Base-by-base conservation (phyloP, 2,329 filamentous ascomycete genomes). In the Sphaerulina vaccinii region DNA sequence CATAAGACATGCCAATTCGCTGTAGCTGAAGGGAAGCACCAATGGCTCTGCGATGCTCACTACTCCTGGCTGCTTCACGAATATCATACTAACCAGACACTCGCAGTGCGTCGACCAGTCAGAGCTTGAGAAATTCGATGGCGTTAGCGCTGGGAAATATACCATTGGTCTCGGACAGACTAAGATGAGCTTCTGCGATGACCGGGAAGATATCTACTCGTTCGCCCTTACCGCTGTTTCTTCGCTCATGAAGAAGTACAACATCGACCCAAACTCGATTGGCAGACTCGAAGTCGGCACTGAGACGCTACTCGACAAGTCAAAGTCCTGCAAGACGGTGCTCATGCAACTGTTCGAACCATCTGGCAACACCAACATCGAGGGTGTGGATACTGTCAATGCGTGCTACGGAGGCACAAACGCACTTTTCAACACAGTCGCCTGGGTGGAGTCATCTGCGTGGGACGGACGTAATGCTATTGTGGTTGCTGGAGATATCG, bases 131-230 rank as follows among this genome's bases (percentile, higher is more conserved):
- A 77, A 77, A 68, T 78, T 78, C 70, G 76, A 79, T 75, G 76
- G 76, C 68, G 75, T 79, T 54, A 70, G 69, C 52, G 62, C 68
- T 54, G 76, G 76, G 63, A 79, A 79, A 63, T 79, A 79, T 70
- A 78, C 76, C 46, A 78, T 79, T 69, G 76, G 76, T 54, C 74
- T 79, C 55, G 76, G 76, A 62, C 76, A 78, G 71, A 78, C 75
- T 59, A 76, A 75, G 66, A 79, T 79, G 76, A 76, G 74, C 70
- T 79, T 78, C 69, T 78, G 76, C 67, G 75, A 78, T 67, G 76
- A 79, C 66, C 71, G 76, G 55, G 76, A 79, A 77, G 76, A 79
- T 66, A 78, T 79, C 62, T 79, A 78, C 72, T 79, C 76, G 37
- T 68, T 79, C 62, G 70, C 75, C 62, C 72, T 79, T 58, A 79